These are phyloP conservation scores for Cladophialophora bantiana DNA, from an alignment of 2,329 filamentous ascomycete genomes.

Conservation along the genomic window DNA sequence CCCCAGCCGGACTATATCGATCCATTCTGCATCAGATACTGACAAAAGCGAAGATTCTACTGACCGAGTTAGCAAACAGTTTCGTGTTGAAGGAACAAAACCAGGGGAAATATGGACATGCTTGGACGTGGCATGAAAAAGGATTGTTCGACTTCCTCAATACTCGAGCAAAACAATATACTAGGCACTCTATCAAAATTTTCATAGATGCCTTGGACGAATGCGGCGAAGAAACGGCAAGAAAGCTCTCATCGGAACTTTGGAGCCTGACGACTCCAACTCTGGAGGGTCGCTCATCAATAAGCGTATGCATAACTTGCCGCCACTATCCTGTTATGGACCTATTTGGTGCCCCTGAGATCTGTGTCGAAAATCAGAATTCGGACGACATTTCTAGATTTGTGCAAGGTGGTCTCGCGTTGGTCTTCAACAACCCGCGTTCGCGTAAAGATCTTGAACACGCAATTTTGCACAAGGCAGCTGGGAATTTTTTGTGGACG, in stretches of 20 bases:
- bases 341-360: slow-evolving; percentile 5
- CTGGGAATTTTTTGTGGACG: slow-evolving; percentile 10
- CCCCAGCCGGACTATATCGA: slow-evolving; percentile 2
- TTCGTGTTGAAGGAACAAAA: slow-evolving; percentile 4
- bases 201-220: slow-evolving; percentile 15
- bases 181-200: slow-evolving; percentile 4
- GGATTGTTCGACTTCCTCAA: slow-evolving; percentile 11
- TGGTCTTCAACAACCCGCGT: not conserved
- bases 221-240: slow-evolving; percentile 11
- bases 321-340: slow-evolving; percentile 15
- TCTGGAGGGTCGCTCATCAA: not conserved
- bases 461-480: not conserved
- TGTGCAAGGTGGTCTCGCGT: slow-evolving; percentile 1
- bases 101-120: slow-evolving; percentile 6
- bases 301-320: slow-evolving; percentile 10
- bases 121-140: slow-evolving; percentile 14
- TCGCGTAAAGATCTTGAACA: not conserved
- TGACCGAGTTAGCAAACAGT: not conserved
- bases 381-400: slow-evolving; percentile 12
- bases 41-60: not conserved
- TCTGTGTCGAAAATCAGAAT: slow-evolving; percentile 13
- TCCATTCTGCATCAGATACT: slow-evolving; percentile 7
- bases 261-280: slow-evolving; percentile 8
- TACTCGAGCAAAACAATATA: not conserved
- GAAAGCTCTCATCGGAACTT: slow-evolving; percentile 10